Base-by-base conservation (phyloP, 306 rosid genomes). In the Glycine soja region DNA sequence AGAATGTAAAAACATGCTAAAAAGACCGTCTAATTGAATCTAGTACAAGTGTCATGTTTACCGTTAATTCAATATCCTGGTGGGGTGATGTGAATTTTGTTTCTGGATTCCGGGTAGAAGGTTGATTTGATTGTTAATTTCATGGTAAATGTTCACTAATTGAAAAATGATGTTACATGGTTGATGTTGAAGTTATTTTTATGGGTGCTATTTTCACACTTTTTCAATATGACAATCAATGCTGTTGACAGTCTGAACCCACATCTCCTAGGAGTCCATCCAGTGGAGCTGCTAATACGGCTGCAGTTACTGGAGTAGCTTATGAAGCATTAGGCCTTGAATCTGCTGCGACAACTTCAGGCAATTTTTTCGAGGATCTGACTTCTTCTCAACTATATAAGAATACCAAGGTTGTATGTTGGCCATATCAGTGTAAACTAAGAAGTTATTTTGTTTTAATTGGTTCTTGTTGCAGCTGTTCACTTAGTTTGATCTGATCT, bases 331-430 rank as follows among this genome's bases (percentile, higher is more conserved):
- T 81, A 10, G 88, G 84, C 76, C 73, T 88, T 19, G 97, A 83
- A 51, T 82, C 89, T 45, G 92, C 94, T 58, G 81, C 89, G 30
- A 45, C 87, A 46, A 91, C 97, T 58, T 76, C 97, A 4, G 97
- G 97, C 75, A 84, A 69, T 80, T 93, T 91, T 77, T 93, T 93
- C n/a, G 97, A 93, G 88, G 90, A 83, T 76, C 80, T 93, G 76
- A 93, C 93, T 84, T 81, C 93, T 36, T 93, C 98, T 2, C 91
- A 91, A 46, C 88, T 90, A 84, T 93, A 93, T 19, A 93, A 89
- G 88, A 89, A 74, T 76, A 90, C 97, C 72, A 85, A 90, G 97
- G 98, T 93, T 64, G 24, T 52, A 11, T 64, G 5, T 43, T 74
- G 7, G 58, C 43, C 59, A 32, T 61, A 38, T 30, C 51, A 70